Evolutionary conservation across 495 filamentous ascomycete genomes (phyloP).

Genomic region (Apiosordaria backusii): DNA sequence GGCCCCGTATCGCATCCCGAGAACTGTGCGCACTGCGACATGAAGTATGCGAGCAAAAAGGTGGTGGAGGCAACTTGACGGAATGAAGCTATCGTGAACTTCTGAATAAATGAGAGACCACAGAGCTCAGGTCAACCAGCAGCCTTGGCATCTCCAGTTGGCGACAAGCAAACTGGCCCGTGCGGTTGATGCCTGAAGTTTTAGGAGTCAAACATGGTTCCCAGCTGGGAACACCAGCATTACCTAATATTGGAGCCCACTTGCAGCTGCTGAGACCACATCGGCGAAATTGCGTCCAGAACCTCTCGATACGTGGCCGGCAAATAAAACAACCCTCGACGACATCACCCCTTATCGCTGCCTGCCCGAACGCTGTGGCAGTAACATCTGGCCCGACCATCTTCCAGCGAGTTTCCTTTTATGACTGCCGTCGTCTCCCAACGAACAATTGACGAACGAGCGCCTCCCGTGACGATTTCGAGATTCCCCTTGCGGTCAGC

Average conservation of each 20-base stretch:
- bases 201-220: background rate
- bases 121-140: background rate
- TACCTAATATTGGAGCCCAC: conserved; percentile 26
- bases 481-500: conserved; percentile 16
- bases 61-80: background rate
- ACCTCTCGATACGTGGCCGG: conserved; percentile 33
- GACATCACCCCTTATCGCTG: conserved; percentile 1
- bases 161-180: background rate
- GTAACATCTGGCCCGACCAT: background rate
- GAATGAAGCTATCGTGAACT: background rate
- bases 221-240: conserved; percentile 19
- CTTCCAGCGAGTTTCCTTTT: conserved; percentile 4
- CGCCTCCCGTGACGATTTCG: conserved; percentile 11
- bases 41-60: no score
- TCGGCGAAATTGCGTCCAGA: conserved; percentile 34
- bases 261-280: conserved; percentile 28
- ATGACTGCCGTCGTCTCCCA: background rate
- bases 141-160: background rate
- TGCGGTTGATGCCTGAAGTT: background rate
- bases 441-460: background rate
- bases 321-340: conserved; percentile 22
- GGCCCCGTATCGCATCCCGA: no score
- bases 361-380: background rate
- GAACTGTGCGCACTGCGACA: no score
- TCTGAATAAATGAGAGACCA: background rate